Percentiles rank a stretch among this genome's conserved stretches.
phyloP scores from a whole-genome alignment of 2,329 filamentous ascomycete species.

The Scedosporium aurantiacum region DNA sequence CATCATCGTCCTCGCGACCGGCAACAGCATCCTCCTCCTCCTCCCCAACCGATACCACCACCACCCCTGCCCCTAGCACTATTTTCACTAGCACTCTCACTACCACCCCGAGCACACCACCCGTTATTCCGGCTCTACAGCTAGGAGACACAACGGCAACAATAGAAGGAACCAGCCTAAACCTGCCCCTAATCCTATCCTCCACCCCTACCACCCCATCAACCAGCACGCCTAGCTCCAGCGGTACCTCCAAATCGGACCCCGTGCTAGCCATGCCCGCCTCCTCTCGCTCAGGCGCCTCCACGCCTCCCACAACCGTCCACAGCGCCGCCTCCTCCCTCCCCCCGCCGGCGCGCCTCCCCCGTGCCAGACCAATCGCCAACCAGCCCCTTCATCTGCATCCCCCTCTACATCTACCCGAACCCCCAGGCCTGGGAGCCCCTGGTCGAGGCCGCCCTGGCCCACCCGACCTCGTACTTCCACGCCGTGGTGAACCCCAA shows the following conservation, averaged over 20 bases:
- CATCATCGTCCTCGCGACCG: not conserved
- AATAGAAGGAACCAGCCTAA: not conserved
- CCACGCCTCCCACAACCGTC: not conserved
- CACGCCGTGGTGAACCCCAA: constrained; percentile 20
- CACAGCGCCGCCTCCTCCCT: not conserved
- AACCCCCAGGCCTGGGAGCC: constrained; percentile 18
- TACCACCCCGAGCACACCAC: too few species aligned
- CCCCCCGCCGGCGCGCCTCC: not conserved
- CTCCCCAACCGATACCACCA: not conserved
- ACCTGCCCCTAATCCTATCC: not conserved
- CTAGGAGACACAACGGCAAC: too few species aligned
- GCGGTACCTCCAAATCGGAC: not conserved
- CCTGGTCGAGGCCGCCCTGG: constrained; percentile 14
- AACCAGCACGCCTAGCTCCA: not conserved
- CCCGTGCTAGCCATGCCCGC: not conserved
- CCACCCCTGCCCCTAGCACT: not conserved
- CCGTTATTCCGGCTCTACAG: too few species aligned
- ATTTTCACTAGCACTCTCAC: too few species aligned
- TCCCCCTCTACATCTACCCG: constrained; percentile 24
- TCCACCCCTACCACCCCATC: not conserved
- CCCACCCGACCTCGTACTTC: constrained; percentile 16
- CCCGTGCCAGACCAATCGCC: not conserved
- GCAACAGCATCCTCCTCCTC: not conserved
- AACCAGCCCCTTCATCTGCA: constrained; percentile 15
- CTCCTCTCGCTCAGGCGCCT: not conserved